Conservation (phyloP, 2,329 filamentous ascomycete genomes). For the Hypoxylon sp. region DNA sequence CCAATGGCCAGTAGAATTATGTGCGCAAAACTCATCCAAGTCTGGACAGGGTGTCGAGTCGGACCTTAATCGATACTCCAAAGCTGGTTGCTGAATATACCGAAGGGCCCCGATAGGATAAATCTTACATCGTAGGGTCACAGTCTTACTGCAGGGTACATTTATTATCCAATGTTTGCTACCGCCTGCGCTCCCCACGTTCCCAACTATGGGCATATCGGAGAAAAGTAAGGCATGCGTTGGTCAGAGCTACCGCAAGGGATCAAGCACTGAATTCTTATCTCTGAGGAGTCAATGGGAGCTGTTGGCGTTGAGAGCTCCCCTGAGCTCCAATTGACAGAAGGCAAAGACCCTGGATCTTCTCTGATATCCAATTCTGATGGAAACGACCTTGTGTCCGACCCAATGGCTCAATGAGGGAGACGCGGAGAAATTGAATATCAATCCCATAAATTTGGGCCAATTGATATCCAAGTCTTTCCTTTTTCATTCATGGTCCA, state of each 20-base stretch:
- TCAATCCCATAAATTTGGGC: conserved; percentile 24
- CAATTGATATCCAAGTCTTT: conserved; percentile 31
- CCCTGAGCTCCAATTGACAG: conserved; percentile 27
- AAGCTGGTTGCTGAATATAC: conserved; percentile 34
- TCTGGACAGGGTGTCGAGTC: conserved; percentile 26
- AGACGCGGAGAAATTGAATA: conserved; percentile 34
- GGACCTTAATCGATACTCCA: conserved; percentile 35
- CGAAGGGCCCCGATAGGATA: conserved; percentile 37
- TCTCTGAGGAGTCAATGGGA: conserved; percentile 38
- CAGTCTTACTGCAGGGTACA: conserved; percentile 41
- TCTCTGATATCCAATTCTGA: conserved; percentile 25
- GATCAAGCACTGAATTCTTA: conserved; percentile 34
- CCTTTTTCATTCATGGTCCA: conserved; percentile 9
- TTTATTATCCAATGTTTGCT: conserved; percentile 37
- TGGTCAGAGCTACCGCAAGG: conserved; percentile 37
- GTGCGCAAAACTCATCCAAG: conserved; percentile 25
- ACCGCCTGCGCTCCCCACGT: conserved; percentile 32
- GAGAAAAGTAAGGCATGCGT: conserved; percentile 40
- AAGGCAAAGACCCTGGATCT: conserved; percentile 29
- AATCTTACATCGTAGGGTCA: conserved; percentile 38
- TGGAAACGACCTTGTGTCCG: conserved; percentile 19
- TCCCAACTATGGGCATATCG: conserved; percentile 38
- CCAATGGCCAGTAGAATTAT: conserved; percentile 36
- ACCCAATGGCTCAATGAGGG: conserved; percentile 23
- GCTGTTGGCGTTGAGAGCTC: conserved; percentile 16